These are phyloP conservation scores for Fusarium tuaranense DNA, from an alignment of 2,329 filamentous ascomycete genomes.

Conservation along the genomic window DNA sequence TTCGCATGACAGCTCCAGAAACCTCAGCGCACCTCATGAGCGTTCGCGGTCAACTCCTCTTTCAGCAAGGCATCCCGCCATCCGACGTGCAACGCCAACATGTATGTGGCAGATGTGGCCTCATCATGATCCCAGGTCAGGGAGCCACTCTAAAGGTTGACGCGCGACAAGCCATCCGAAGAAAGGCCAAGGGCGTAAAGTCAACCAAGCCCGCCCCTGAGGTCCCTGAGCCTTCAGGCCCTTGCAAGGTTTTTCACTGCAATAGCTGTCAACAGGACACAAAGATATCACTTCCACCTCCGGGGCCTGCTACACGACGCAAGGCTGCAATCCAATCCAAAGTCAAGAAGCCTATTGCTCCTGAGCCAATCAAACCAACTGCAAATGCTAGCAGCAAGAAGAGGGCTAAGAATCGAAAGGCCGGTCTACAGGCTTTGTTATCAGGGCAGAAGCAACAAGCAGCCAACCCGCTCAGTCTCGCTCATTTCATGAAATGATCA, in stretches of 20 bases:
- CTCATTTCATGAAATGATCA: conserved; percentile 62
- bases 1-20: conserved; percentile 64
- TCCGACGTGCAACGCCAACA: conserved; percentile 65
- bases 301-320: conserved; percentile 47
- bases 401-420: conserved; percentile 73
- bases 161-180: conserved; percentile 23
- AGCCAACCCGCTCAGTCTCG: conserved; percentile 61
- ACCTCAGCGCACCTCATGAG: conserved; percentile 71
- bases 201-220: conserved; percentile 7
- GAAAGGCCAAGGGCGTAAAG: conserved; percentile 15
- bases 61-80: conserved; percentile 57
- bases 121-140: conserved; percentile 68
- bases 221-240: conserved; percentile 34
- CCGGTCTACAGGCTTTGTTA: conserved; percentile 74
- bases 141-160: conserved; percentile 56
- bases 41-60: conserved; percentile 62
- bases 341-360: conserved; percentile 32
- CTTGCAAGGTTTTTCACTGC: conserved; percentile 58
- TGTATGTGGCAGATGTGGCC: conserved; percentile 70
- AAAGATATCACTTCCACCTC: conserved; percentile 53
- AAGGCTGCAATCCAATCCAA: conserved; percentile 30
- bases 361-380: conserved; percentile 49
- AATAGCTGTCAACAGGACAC: conserved; percentile 59
- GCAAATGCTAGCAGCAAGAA: conserved; percentile 73
- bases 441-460: conserved; percentile 61